Percentiles rank a stretch among this genome's conserved stretches.
Evolutionary conservation across 768 basidiomycete genomes (phyloP).

Genomic region (Kwoniella heveanensis): DNA sequence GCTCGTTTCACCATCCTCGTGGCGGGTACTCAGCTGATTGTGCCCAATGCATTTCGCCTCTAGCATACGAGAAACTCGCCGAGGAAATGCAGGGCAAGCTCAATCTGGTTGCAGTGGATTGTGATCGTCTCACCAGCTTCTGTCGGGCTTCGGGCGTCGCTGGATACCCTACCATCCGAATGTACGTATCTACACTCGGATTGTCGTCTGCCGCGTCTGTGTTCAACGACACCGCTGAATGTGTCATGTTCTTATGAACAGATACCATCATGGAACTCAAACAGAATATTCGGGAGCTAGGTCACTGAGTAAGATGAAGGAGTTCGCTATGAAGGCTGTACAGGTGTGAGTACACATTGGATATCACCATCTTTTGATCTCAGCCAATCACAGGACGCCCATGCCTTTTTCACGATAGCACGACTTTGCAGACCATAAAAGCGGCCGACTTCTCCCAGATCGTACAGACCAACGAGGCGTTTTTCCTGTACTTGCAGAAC

Average conservation of each 20-base stretch:
- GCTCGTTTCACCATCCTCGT: background rate
- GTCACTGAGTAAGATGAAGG: slow-evolving; percentile 69
- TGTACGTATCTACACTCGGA: slow-evolving; percentile 64
- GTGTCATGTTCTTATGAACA: no score
- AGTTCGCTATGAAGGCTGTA: slow-evolving; percentile 74
- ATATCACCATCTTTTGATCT: background rate
- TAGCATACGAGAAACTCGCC: slow-evolving; percentile 75
- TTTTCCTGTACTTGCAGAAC: slow-evolving; percentile 66
- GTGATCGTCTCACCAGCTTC: slow-evolving; percentile 70
- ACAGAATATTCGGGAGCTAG: slow-evolving; percentile 77
- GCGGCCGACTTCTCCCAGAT: slow-evolving; percentile 41
- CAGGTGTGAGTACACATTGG: slow-evolving; percentile 63
- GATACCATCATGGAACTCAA: slow-evolving; percentile 61
- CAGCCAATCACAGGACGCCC: no score
- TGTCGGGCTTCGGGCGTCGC: slow-evolving; percentile 69
- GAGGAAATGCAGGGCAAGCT: slow-evolving; percentile 68
- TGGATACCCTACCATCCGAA: slow-evolving; percentile 82
- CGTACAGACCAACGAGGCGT: slow-evolving; percentile 60
- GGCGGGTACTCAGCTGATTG: background rate
- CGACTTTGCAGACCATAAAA: slow-evolving; percentile 38
- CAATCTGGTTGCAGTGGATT: slow-evolving; percentile 83
- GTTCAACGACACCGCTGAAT: no score
- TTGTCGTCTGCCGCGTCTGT: no score
- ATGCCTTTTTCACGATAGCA: slow-evolving; percentile 23
- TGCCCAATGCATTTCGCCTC: slow-evolving; percentile 34